Evolutionary conservation across 805 yeast genomes (phyloP), one percentile per base, ranked within the genome.

Genomic region (Cyberlindnera japonica): DNA sequence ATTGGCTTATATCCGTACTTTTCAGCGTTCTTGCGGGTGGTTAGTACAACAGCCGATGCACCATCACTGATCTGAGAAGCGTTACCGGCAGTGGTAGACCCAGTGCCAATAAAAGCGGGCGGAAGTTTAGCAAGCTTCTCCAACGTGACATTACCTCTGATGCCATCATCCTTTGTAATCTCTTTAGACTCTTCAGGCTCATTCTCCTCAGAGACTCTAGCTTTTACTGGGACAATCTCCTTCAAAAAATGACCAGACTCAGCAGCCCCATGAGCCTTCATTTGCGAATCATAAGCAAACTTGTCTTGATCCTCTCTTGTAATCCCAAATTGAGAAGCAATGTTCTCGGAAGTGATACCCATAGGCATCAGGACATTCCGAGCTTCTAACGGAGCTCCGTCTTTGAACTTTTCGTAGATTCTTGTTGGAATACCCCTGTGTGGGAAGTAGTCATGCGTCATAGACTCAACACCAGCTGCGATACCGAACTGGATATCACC

Each of bases 21-120:
- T 63, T 82, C 80, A 18, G 97, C 97, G 37, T 81, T 69, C 8
- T 87, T 81, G 62, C 96, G 77, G 59, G 89, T 78, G 73, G 84
- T 81, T 47, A 89, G 70, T 42, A 89, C 64, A 4, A 85, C 91
- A 21, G 82, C 93, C 21, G 95, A 95, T 14, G 95, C 95, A 57
- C 96, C 96, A 61, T 89, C 96, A 27, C 90, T 77, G 33, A 89
- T 83, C 67, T 89, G 96, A 2, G 96, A 89, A 2, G 96, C 86
- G 64, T 89, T 89, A 51, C 96, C 96, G 18, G 96, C 96, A 48
- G 84, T 87, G 9, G 96, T 86, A 27, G 80, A 59, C 44, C 96
- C 96, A 28, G 45, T 52, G 49, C 79, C 80, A 44, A 74, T 71
- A 72, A 89, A 89, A 6, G 95, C 95, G 14, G 96, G 95, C 62